Evolutionary conservation across 2,329 filamentous ascomycete genomes (phyloP).

Genomic region (Monosporascus sp.): DNA sequence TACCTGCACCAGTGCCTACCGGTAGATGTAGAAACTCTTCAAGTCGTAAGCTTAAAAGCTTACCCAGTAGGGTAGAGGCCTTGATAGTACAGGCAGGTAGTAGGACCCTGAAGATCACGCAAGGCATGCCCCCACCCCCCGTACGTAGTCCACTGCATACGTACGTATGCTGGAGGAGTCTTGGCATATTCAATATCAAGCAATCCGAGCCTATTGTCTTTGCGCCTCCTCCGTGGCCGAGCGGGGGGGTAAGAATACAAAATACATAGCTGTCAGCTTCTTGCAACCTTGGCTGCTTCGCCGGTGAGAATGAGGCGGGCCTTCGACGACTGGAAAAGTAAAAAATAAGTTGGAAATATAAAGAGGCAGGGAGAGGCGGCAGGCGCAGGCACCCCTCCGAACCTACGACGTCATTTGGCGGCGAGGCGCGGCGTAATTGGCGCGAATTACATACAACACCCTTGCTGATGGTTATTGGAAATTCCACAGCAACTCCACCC

Average conservation of each 20-base stretch:
- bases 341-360: not conserved
- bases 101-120: conserved; percentile 24
- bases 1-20: too few species aligned
- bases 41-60: too few species aligned
- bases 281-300: too few species aligned
- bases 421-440: not conserved
- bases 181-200: conserved; percentile 4
- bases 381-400: not conserved
- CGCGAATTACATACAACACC: not conserved
- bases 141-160: conserved; percentile 4
- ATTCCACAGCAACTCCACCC: too few species aligned
- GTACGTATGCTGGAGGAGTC: conserved; percentile 18
- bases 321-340: not conserved
- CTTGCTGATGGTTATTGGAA: too few species aligned
- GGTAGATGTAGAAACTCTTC: not conserved
- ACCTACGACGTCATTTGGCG: not conserved
- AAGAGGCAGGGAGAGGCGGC: not conserved
- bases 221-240: too few species aligned
- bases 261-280: too few species aligned
- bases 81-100: conserved; percentile 3
- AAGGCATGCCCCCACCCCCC: conserved; percentile 6
- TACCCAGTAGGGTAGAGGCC: not conserved
- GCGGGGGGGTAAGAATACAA: too few species aligned
- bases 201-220: too few species aligned
- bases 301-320: too few species aligned